Percentiles rank a stretch among this genome's conserved stretches.
phyloP scores from a whole-genome alignment of 805 yeast species.

The Kregervanrija pseudodelftensis region DNA sequence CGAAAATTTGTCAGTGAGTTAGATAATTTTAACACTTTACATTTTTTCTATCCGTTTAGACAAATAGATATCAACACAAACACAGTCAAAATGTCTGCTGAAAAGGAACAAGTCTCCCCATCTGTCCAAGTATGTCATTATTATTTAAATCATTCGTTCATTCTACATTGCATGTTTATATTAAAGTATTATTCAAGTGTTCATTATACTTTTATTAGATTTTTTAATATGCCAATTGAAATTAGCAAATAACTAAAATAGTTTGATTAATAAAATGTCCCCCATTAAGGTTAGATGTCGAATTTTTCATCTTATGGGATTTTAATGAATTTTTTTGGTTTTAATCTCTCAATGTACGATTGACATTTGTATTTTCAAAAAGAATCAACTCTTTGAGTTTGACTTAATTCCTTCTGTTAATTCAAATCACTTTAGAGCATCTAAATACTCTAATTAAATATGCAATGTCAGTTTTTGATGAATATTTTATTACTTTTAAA shows the following conservation, averaged over 20 bases:
- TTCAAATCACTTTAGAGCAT: background rate
- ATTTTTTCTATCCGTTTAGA: background rate
- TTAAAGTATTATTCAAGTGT: too few species aligned
- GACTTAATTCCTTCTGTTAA: background rate
- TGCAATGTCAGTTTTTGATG: too few species aligned
- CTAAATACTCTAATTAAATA: too few species aligned
- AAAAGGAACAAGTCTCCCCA: constrained; percentile 31
- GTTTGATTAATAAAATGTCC: too few species aligned
- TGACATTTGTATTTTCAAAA: background rate
- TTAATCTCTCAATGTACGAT: background rate
- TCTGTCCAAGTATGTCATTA: constrained; percentile 78
- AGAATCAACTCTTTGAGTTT: too few species aligned
- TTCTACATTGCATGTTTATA: too few species aligned
- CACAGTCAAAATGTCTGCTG: constrained; percentile 33
- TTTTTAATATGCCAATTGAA: too few species aligned
- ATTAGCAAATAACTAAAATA: too few species aligned
- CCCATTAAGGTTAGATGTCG: too few species aligned
- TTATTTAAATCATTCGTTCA: too few species aligned
- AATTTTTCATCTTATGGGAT: background rate
- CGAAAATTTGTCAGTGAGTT: too few species aligned
- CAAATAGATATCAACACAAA: constrained; percentile 13
- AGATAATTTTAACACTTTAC: background rate
- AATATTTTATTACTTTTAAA: background rate
- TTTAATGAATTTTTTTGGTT: background rate
- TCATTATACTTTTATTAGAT: too few species aligned